These are phyloP conservation scores for Boletus reticulatus DNA, from an alignment of 768 basidiomycete species.

Conservation along the genomic window DNA sequence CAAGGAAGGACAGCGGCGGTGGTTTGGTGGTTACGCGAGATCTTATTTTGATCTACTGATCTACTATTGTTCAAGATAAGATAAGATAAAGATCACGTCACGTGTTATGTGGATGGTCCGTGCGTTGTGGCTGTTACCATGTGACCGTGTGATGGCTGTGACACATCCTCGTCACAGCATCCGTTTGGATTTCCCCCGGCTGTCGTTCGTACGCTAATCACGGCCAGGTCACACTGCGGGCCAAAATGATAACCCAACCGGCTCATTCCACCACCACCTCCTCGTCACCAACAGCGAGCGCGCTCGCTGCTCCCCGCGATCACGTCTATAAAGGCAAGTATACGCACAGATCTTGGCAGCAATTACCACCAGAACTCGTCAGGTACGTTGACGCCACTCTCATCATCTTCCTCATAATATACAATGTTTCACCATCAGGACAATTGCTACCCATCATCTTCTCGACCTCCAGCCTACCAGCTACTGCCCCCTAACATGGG, in stretches of 20 bases:
- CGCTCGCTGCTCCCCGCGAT: constrained; percentile 14
- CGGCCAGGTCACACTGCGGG: constrained; percentile 36
- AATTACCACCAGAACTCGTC: constrained; percentile 59
- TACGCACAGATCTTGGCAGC: constrained; percentile 57
- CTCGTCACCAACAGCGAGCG: constrained; percentile 16
- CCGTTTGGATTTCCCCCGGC: constrained; percentile 34
- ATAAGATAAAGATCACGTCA: constrained; percentile 15
- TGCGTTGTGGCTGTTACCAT: constrained; percentile 24
- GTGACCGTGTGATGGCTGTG: constrained; percentile 27
- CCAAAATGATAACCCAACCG: constrained; percentile 32
- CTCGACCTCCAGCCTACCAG: constrained; percentile 41
- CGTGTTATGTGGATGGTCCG: constrained; percentile 21
- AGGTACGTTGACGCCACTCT: constrained; percentile 44
- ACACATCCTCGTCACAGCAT: constrained; percentile 29
- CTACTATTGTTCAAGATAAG: constrained; percentile 18
- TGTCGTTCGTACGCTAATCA: constrained; percentile 38
- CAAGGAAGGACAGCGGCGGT: background rate
- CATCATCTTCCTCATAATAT: constrained; percentile 15
- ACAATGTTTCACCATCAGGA: constrained; percentile 10
- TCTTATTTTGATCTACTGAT: too few relatives aligned
- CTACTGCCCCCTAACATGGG: constrained; percentile 50
- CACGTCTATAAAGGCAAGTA: constrained; percentile 56
- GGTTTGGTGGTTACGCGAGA: constrained; percentile 7
- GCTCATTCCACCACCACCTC: constrained; percentile 12
- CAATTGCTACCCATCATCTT: constrained; percentile 50